phyloP scores from a whole-genome alignment of 2,329 filamentous ascomycete genomes.

The Neonectria magnoliae region DNA sequence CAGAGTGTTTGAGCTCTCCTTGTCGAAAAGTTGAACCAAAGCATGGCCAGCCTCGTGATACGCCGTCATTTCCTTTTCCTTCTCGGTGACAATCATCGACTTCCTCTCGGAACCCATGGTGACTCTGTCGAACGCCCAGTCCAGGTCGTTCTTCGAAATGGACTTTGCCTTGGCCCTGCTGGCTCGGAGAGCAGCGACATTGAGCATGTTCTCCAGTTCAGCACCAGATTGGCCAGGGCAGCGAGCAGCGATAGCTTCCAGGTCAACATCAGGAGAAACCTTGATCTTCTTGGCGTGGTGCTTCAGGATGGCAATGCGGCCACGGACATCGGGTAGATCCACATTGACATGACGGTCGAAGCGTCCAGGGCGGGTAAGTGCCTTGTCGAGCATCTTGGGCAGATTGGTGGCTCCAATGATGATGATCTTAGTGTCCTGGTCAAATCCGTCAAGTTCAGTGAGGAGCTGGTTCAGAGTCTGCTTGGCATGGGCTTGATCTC shows the following conservation, averaged over 20 bases:
- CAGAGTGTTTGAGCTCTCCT: conserved; percentile 76
- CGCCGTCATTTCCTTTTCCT: conserved; percentile 95
- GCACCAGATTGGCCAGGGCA: conserved; percentile 94
- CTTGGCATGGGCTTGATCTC: conserved; percentile 94
- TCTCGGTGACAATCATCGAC: conserved; percentile 88
- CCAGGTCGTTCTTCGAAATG: conserved; percentile 83
- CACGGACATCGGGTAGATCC: conserved; percentile 89
- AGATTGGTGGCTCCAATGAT: conserved; percentile 98
- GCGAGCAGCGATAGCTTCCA: conserved; percentile 83
- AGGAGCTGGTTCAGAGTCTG: conserved; percentile 97
- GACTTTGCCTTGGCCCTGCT: conserved; percentile 82
- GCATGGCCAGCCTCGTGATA: conserved; percentile 98
- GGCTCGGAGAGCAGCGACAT: conserved; percentile 94
- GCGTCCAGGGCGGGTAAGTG: conserved; percentile 89
- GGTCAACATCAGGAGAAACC: conserved; percentile 80
- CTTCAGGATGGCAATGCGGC: conserved; percentile 90
- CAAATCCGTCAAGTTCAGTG: conserved; percentile 96
- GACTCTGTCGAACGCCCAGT: conserved; percentile 98
- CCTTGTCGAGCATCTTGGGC: conserved; percentile 92
- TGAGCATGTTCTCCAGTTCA: conserved; percentile 95
- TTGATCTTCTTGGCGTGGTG: conserved; percentile 95
- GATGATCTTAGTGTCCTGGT: conserved; percentile 93
- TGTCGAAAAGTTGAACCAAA: conserved; percentile 84
- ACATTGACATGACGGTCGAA: conserved; percentile 95
- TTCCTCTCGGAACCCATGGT: conserved; percentile 95